Evolutionary conservation across 768 basidiomycete species (phyloP), one percentile per base, ranked within the genome.

Genomic region (Pulveroboletus sp.): DNA sequence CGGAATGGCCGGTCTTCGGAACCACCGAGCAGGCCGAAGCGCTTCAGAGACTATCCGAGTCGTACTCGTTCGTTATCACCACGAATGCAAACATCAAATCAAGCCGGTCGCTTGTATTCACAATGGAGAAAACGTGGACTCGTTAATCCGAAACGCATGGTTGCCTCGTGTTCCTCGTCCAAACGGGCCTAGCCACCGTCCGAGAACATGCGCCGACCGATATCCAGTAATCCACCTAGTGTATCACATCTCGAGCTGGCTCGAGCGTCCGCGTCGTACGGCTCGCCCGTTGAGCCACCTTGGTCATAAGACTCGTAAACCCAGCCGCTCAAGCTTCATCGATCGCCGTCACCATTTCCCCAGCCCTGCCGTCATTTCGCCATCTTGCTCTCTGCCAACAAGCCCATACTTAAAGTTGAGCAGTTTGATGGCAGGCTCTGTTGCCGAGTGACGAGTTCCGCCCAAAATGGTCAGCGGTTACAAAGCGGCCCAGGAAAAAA

Each of bases 161-260:
- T 6, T 23, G 13, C 38, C 38, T 39, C 38, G 23, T 39, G 37
- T 12, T 21, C 19, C 39, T 27, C 14, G 14, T 9, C 25, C 2
- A 24, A 17, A 13, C 38, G 21, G 21, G 21, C 31, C 32, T 43
- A 31, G 5, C 3, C 8, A 14, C 17, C 33, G 8, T 34, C 47
- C 33, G 37, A 32, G 21, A 66, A 59, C 48, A 67, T 60, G 21
- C 62, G 61, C 13, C n/a, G n/a, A 39, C 47, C 16, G 48, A 56
- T 29, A 50, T 63, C 73, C 73, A 74, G 45, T 75, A 74, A 12
- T 60, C 61, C 3, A 75, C 58, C 71, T 72, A 76, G 24, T 49
- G 45, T 4, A 29, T 40, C 10, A 49, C 71, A 42, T 72, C 64
- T 1, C 43, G 45, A 2, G 49, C 49, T 4, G 59, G 50, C 20